Evolutionary conservation across 768 basidiomycete genomes (phyloP), one percentile per base, ranked within the genome.

Genomic region (Mycena albidolilacea): DNA sequence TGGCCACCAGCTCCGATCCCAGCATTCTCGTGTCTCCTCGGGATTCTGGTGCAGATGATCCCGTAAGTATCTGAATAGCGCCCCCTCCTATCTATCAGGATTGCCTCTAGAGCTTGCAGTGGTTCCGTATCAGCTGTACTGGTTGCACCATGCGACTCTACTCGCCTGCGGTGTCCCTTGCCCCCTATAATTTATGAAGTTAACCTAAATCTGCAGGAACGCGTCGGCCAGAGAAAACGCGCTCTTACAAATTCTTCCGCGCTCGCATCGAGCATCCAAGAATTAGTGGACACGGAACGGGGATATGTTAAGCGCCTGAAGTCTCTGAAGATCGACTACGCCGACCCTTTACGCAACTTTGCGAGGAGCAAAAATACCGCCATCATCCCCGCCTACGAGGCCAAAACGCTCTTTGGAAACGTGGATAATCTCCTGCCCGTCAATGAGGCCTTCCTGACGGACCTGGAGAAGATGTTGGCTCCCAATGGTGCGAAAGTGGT

Each of bases 331-430:
- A 83, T 88, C 57, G 92, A 95, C 77, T 99, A 98, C 79, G 97
- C 97, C 43, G 93, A 96, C 80, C 98, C 97, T 10, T 85, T 99
- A 37, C 91, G 97, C 46, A 89, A 89, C 55, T 99, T 97, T 80
- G 91, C 97, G 23, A 89, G 90, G 67, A 92, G 88, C 80, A 94
- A 95, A 79, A 92, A 93, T 71, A 97, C 95, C 0, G 91, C 94
- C 44, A 95, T 99, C 77, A 89, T 99, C 57, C 93, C 94, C 0
- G 83, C 90, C 23, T 98, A 97, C 80, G 95, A 98, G 80, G 97
- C 97, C 43, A 97, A 95, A 75, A 95, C 91, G 1, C 87, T 99
- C 30, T 99, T 99, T 77, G 95, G 95, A 67, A 99, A 99, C 82
- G 89, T 98, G 63, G 97, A 98, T 81, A 92, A 90, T 64, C 87